Percentiles rank a stretch among this genome's conserved stretches.
phyloP scores from a whole-genome alignment of 1,284 basidiomycete genomes.

The Marasmius oreades region DNA sequence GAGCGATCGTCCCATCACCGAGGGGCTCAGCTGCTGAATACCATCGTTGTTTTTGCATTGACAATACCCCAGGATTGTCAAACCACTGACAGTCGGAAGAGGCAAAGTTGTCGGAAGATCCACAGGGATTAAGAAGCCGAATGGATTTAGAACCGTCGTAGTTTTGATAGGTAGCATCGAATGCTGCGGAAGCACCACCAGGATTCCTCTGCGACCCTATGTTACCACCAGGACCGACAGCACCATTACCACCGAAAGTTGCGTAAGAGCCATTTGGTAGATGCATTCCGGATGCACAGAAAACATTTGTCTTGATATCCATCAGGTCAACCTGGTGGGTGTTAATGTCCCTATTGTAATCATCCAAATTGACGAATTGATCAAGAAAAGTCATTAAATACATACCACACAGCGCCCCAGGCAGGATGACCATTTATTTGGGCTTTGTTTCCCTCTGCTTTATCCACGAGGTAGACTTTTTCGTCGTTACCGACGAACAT shows the following conservation, averaged over 20 bases:
- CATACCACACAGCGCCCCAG: constrained; percentile 48
- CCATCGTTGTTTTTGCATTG: constrained; percentile 82
- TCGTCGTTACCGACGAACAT: constrained; percentile 52
- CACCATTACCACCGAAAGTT: constrained; percentile 74
- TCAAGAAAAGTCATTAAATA: constrained; percentile 10
- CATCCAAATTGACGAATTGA: constrained; percentile 3
- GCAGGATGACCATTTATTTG: constrained; percentile 52
- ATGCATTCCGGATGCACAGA: constrained; percentile 78
- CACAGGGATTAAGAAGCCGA: constrained; percentile 76
- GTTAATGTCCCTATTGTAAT: constrained; percentile 44
- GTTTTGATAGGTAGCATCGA: constrained; percentile 60
- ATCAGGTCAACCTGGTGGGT: constrained; percentile 51
- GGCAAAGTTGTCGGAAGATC: constrained; percentile 45
- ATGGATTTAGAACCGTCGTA: constrained; percentile 66
- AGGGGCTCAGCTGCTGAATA: constrained; percentile 83
- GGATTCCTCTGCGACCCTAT: constrained; percentile 48
- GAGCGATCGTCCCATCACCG: constrained; percentile 62
- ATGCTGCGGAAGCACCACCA: constrained; percentile 34
- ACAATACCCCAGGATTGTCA: constrained; percentile 62
- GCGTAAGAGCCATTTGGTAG: constrained; percentile 60
- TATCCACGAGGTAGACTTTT: constrained; percentile 56
- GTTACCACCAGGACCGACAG: constrained; percentile 71
- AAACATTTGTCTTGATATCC: constrained; percentile 78
- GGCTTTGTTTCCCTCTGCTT: constrained; percentile 58
- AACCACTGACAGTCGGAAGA: constrained; percentile 69